These are phyloP conservation scores for Solanum medicagineum DNA, from an alignment of 257 asterid genomes.

Conservation along the genomic window DNA sequence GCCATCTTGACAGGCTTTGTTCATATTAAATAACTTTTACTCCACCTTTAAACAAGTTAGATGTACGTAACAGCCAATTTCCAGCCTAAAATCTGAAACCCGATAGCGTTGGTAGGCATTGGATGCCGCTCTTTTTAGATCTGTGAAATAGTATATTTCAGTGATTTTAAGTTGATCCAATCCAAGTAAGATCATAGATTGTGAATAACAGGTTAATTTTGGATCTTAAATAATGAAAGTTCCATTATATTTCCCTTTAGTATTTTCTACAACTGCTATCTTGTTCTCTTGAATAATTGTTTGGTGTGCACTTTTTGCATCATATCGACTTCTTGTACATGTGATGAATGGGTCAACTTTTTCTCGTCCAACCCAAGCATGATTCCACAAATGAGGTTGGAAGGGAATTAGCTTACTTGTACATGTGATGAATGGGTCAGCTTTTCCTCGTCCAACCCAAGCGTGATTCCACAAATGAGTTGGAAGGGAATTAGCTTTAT, in stretches of 20 bases:
- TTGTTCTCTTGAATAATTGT: not conserved
- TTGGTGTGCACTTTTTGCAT: not conserved
- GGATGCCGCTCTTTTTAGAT: not conserved
- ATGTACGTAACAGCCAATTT: not conserved
- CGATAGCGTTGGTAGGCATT: not conserved
- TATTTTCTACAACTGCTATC: not conserved
- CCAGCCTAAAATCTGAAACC: not conserved
- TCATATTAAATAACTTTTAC: not conserved
- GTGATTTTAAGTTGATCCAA: not conserved
- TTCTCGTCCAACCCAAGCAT: too few species aligned
- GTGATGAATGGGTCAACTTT: not conserved
- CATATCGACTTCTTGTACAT: not conserved
- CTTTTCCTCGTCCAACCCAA: too few species aligned
- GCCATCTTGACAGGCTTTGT: slow-evolving; percentile 19
- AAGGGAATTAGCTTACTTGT: too few species aligned
- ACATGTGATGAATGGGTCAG: not conserved
- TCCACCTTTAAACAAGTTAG: not conserved
- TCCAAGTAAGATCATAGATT: not conserved
- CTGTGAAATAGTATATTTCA: not conserved
- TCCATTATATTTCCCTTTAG: not conserved
- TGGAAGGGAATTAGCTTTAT: too few species aligned
- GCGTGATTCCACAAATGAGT: too few species aligned
- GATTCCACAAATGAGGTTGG: too few species aligned
- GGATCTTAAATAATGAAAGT: not conserved
- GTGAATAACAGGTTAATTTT: not conserved